phyloP scores from a whole-genome alignment of 441 rosid genomes.

The Erodium trifolium region DNA sequence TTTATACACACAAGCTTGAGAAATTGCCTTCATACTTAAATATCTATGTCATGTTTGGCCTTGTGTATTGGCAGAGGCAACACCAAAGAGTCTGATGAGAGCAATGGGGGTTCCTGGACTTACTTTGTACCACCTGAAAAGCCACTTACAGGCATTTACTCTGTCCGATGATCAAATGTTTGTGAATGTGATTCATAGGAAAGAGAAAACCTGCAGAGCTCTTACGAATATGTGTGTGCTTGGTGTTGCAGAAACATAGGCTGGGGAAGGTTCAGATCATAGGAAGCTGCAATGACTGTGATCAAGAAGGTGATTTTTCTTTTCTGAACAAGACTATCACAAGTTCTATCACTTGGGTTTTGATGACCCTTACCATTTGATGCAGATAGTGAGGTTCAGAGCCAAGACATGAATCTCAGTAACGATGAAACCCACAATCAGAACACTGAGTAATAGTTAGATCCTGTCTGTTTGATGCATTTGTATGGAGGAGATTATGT shows the following conservation, averaged over 20 bases:
- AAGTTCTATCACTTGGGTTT: background rate
- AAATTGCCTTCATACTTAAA: background rate
- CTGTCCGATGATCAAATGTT: constrained; percentile 11
- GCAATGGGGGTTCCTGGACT: constrained; percentile 81
- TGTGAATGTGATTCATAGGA: background rate
- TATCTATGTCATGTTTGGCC: background rate
- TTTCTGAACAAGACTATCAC: background rate
- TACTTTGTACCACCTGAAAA: constrained; percentile 93
- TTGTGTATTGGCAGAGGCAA: constrained; percentile 54
- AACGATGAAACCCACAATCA: constrained; percentile 22
- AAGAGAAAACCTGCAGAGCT: constrained; percentile 4
- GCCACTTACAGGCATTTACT: constrained; percentile 73
- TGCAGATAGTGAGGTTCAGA: constrained; percentile 58
- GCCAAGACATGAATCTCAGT: constrained; percentile 13
- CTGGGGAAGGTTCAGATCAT: constrained; percentile 66
- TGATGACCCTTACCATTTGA: constrained; percentile 17
- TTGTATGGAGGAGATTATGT: constrained; percentile 13
- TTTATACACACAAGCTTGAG: background rate
- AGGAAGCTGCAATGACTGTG: constrained; percentile 33
- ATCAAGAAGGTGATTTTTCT: constrained; percentile 46
- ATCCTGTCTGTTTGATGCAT: constrained; percentile 10
- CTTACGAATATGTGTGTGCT: constrained; percentile 12
- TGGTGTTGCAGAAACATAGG: constrained; percentile 68
- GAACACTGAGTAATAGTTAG: constrained; percentile 46
- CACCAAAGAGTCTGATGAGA: constrained; percentile 87